These are phyloP conservation scores for Rutidosis leptorrhynchoides DNA, from an alignment of 129 eudicot species.

Conservation along the genomic window DNA sequence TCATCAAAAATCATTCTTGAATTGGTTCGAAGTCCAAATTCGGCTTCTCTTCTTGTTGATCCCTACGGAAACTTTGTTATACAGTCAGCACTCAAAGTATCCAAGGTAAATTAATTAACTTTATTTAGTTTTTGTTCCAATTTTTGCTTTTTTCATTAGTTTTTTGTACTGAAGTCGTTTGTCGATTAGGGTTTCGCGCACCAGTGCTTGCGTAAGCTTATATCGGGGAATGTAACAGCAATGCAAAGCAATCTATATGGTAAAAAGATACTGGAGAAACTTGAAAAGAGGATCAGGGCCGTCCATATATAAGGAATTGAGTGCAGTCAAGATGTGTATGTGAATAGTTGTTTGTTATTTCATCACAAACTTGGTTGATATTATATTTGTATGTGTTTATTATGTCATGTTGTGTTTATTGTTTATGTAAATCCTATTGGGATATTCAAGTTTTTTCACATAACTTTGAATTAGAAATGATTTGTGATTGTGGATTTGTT, in stretches of 20 bases:
- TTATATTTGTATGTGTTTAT: conserved; percentile 13
- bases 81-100: conserved; percentile 51
- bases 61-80: conserved; percentile 76
- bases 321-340: conserved; percentile 16
- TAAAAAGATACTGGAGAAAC: conserved; percentile 48
- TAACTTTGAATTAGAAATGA: conserved; percentile 17
- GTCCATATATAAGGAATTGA: conserved; percentile 10
- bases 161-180: neutral
- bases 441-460: conserved; percentile 11
- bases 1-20: conserved; percentile 47
- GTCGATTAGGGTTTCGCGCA: conserved; percentile 40
- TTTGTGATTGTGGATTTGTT: neutral
- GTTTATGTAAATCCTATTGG: conserved; percentile 7
- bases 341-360: conserved; percentile 23
- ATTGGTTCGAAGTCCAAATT: conserved; percentile 41
- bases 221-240: conserved; percentile 28
- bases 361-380: conserved; percentile 2
- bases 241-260: conserved; percentile 61
- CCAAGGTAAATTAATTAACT: conserved; percentile 51
- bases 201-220: conserved; percentile 29
- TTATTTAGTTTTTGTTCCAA: neutral
- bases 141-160: neutral
- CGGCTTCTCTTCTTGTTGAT: conserved; percentile 46
- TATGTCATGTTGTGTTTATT: conserved; percentile 23
- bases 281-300: conserved; percentile 42